Base-by-base conservation (phyloP, 225 moss, liverwort and hornwort genomes). In the Physcomitrium patens region DNA sequence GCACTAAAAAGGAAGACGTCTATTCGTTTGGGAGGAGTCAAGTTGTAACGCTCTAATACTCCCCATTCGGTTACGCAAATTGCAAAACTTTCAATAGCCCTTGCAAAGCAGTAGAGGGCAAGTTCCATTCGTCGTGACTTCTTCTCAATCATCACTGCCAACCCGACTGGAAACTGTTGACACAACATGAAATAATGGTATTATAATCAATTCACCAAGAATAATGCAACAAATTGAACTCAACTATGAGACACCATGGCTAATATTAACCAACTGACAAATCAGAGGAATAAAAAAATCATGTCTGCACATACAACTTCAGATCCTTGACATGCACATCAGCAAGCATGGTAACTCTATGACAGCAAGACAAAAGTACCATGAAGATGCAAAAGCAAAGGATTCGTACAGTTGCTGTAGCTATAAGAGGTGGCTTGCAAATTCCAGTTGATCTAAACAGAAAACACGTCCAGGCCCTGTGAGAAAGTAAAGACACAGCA, bases 91-190 rank as follows among this genome's bases (percentile, higher is more conserved):
- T 97, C 97, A 45, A 97, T 84, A 27, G 97, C 97, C 73, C 97
- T 83, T 72, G 97, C 91, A 8, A 94, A 80, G 69, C 97, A 97
- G 77, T 97, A 97, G 17, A 97, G 81, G 9, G 97, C 94, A 69
- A 97, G 79, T 81, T 97, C 97, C 97, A 94, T 94, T 74, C 97
- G 97, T n/a, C 97, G 81, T 47, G 94, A 94, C 72, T 94, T 97
- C 84, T 97, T 94, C 79, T 97, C 97, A 59, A 97, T 81, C 76
- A 97, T 76, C 56, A 94, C 90, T 66, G 97, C 75, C 42, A 91
- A 77, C 27, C 97, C 97, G 53, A 88, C 80, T 17, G 94, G 97
- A 80, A 97, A 97, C 94, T 97, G 89, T 65, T 7, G 54, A 72
- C 48, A 77, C 57, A 77, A 75, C 15, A 65, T 12, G 47, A 22